Evolutionary conservation across 805 yeast species (phyloP).

Genomic region (Myxozyma nipponensis): DNA sequence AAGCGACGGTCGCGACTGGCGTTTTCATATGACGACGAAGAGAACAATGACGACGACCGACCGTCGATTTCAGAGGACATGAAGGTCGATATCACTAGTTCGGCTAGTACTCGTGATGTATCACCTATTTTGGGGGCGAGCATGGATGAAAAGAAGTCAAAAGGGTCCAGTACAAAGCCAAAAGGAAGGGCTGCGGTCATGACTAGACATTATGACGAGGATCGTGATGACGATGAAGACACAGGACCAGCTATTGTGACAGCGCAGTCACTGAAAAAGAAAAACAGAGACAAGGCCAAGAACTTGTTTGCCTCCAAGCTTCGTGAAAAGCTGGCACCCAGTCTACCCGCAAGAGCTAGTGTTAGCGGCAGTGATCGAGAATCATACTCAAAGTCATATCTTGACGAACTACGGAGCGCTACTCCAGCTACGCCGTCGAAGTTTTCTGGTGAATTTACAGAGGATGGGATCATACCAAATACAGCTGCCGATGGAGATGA

Average conservation of each 20-base stretch:
- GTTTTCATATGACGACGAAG: constrained; percentile 16
- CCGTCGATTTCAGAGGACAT: no score
- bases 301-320: constrained; percentile 7
- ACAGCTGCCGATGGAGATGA: constrained; percentile 3
- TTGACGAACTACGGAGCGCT: constrained; percentile 20
- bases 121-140: no score
- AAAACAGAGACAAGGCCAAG: constrained; percentile 1
- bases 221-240: background rate
- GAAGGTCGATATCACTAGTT: background rate
- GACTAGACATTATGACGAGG: no score
- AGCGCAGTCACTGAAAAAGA: constrained; percentile 15
- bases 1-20: constrained; percentile 12
- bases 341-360: background rate
- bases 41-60: constrained; percentile 3
- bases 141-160: no score
- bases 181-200: no score
- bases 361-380: background rate
- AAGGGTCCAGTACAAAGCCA: no score
- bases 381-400: constrained; percentile 15
- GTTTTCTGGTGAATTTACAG: background rate
- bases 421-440: constrained; percentile 21
- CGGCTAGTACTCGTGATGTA: no score
- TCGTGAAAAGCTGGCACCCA: constrained; percentile 19
- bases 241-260: constrained; percentile 18
- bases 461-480: background rate